phyloP scores from a whole-genome alignment of 352 stramenopile genomes.

The Pythium myriotylum region DNA sequence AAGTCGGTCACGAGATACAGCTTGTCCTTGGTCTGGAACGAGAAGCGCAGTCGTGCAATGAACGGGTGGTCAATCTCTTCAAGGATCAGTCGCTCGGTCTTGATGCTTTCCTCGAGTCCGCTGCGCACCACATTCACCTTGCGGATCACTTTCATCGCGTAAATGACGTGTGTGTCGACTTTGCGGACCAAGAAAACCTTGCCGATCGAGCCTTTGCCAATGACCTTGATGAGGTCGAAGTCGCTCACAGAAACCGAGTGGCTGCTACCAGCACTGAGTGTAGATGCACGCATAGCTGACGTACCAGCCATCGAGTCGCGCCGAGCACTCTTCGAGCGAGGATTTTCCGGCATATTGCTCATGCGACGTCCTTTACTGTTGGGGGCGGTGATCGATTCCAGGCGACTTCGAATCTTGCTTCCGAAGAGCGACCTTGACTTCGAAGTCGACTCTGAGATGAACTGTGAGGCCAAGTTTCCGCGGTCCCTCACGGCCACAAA shows the following conservation, averaged over 20 bases:
- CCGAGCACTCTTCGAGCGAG: slow-evolving; percentile 47
- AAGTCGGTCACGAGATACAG: slow-evolving; percentile 91
- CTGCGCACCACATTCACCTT: slow-evolving; percentile 93
- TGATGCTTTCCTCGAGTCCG: slow-evolving; percentile 94
- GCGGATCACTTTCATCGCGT: slow-evolving; percentile 99
- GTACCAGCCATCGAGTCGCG: slow-evolving; percentile 43
- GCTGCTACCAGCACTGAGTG: slow-evolving; percentile 38
- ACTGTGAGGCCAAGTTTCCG: slow-evolving; percentile 46
- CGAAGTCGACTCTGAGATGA: slow-evolving; percentile 64
- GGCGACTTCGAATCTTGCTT: slow-evolving; percentile 59
- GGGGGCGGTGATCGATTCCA: slow-evolving; percentile 67
- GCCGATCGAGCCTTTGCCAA: slow-evolving; percentile 84
- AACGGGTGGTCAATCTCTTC: slow-evolving; percentile 97
- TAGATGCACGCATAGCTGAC: slow-evolving; percentile 60
- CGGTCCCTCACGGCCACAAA: slow-evolving; percentile 66
- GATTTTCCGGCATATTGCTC: slow-evolving; percentile 23
- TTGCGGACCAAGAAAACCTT: slow-evolving; percentile 90
- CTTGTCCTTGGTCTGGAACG: slow-evolving; percentile 95
- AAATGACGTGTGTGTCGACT: slow-evolving; percentile 89
- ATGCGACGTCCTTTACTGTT: slow-evolving; percentile 52
- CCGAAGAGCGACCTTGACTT: slow-evolving; percentile 64
- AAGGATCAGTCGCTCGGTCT: slow-evolving; percentile 97
- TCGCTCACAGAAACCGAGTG: slow-evolving; percentile 76
- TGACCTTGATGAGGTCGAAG: slow-evolving; percentile 85
- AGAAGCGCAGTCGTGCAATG: slow-evolving; percentile 97